phyloP scores from a whole-genome alignment of 441 rosid genomes.

The Croton laevigatus region DNA sequence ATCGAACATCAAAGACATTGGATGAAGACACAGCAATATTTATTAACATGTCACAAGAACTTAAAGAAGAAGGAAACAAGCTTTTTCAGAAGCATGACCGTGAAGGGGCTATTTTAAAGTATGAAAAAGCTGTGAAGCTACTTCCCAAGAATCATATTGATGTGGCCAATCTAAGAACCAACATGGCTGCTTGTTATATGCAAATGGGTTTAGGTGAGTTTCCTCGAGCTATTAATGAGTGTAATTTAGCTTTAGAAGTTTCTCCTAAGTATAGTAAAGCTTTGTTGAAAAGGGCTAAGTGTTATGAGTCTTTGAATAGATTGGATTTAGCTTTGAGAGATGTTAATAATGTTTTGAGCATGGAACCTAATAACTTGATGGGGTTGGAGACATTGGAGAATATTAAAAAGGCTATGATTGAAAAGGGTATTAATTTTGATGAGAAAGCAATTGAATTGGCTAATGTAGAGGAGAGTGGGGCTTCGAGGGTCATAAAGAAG shows the following conservation, averaged over 20 bases:
- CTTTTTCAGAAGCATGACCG: constrained; percentile 78
- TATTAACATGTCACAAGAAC: constrained; percentile 81
- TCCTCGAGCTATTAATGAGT: constrained; percentile 79
- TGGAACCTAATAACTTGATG: constrained; percentile 73
- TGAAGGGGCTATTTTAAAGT: constrained; percentile 86
- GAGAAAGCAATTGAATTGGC: constrained; percentile 61
- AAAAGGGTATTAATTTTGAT: constrained; percentile 63
- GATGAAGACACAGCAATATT: constrained; percentile 93
- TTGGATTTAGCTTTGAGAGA: constrained; percentile 82
- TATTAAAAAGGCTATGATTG: constrained; percentile 59
- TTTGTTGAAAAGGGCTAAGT: constrained; percentile 73
- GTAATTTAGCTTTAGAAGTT: constrained; percentile 73
- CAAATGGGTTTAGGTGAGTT: constrained; percentile 87
- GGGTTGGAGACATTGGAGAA: constrained; percentile 69
- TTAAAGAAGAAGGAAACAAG: constrained; percentile 91
- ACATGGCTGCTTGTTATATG: constrained; percentile 96
- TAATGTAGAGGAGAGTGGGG: constrained; percentile 33
- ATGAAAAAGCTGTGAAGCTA: constrained; percentile 83
- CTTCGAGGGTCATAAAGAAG: constrained; percentile 24
- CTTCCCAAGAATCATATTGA: constrained; percentile 72
- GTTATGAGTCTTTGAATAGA: constrained; percentile 81
- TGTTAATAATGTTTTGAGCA: constrained; percentile 61
- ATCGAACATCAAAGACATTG: constrained; percentile 63
- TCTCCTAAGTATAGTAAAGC: constrained; percentile 87
- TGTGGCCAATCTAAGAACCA: constrained; percentile 68